Base-by-base conservation (phyloP, 2,329 filamentous ascomycete species). In the Aspergillus sergii region DNA sequence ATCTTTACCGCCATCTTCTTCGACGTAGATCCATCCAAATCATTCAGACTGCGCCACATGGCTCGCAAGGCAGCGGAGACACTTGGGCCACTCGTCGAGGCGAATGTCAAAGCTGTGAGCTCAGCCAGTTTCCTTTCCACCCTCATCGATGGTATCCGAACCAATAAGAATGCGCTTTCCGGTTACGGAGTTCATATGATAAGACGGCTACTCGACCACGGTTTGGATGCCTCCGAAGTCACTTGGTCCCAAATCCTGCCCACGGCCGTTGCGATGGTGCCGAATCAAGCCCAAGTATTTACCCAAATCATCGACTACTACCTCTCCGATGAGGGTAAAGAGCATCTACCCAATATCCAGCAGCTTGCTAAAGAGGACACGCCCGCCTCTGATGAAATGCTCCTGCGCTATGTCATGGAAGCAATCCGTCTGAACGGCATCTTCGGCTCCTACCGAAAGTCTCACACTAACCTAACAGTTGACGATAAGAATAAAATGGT, bases 231-330 rank as follows among this genome's bases (percentile, higher is more conserved):
- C 2, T 83, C 88, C 26, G 89, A 93, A 57, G 87, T 93, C 64
- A 87, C 90, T 0, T 92, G 88, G 86, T 85, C 84, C 26, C 88
- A 92, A 72, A 84, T 93, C 43, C 71, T 93, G 57, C 91, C 91
- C 0, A 88, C 88, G 0, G 87, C 88, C 0, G 84, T 84, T 4
- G 86, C 88, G 1, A 85, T 90, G 75, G 88, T 91, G 9, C 88
- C 91, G 0, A 91, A 88, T 69, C 89, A 93, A 73, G 88, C 86
- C 1, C 86, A 91, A 71, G 81, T 90, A 70, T 92, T 93, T 72
- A 87, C 89, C 1, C 89, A 91, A 78, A 83, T 90, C 2, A 81
- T 93, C 21, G 90, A 93, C 73, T 93, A 86, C 78, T 93, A 91
- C 72, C 83, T 93, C 4, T 85, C 86, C 0, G 83, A 88, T 0